phyloP scores from a whole-genome alignment of 73 alveolate genomes.

The Paramecium caudatum region DNA sequence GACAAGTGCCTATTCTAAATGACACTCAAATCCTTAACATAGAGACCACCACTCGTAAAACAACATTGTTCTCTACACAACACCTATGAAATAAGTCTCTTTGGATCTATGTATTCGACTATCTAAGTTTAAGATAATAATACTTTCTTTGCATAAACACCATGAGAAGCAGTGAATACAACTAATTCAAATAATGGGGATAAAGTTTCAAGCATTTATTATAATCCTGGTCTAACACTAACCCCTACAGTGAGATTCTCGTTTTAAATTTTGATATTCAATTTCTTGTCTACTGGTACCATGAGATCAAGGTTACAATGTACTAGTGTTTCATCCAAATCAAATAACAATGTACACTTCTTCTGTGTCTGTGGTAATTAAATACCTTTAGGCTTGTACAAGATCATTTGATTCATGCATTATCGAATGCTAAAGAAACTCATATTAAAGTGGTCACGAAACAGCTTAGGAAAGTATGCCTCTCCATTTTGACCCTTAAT shows the following conservation, averaged over 20 bases:
- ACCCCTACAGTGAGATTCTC: constrained; percentile 69
- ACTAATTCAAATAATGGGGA: constrained; percentile 80
- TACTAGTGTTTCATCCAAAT: constrained; percentile 72
- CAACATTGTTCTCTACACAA: constrained; percentile 81
- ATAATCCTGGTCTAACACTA: constrained; percentile 65
- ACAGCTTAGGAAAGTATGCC: no score
- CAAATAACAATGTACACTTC: constrained; percentile 62
- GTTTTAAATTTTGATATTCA: constrained; percentile 25
- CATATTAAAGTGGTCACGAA: no score
- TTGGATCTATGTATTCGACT: constrained; percentile 81
- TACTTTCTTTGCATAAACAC: constrained; percentile 79
- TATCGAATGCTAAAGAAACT: no score
- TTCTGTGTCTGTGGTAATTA: no score
- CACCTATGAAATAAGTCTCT: constrained; percentile 76
- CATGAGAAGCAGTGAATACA: constrained; percentile 83
- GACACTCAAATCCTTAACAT: constrained; percentile 79
- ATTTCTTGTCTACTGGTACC: constrained; percentile 32
- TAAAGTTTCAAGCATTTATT: constrained; percentile 31
- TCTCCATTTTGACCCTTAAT: no score
- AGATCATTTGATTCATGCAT: no score
- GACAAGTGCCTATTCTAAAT: constrained; percentile 77
- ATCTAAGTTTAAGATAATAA: neutral
- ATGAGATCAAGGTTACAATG: constrained; percentile 70
- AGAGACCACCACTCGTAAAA: constrained; percentile 78
- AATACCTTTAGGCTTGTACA: no score